Evolutionary conservation across 2,329 filamentous ascomycete species (phyloP).

Genomic region (Monosporascus ibericus): DNA sequence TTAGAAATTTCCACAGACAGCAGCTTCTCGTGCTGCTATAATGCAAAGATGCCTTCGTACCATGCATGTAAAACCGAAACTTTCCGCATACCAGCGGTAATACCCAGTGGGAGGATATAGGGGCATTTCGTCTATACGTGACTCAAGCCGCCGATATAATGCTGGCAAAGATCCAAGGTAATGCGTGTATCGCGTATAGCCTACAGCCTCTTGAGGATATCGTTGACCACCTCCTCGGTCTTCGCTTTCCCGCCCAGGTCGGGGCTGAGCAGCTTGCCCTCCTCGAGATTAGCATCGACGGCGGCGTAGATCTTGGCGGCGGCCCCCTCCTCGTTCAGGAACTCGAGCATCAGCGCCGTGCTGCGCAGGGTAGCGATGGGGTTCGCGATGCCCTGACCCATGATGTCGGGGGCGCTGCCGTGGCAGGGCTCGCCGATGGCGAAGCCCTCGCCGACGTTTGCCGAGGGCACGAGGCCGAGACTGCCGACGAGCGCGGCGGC

Average conservation of each 20-base stretch:
- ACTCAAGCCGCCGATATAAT: no score
- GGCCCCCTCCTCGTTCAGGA: constrained; percentile 78
- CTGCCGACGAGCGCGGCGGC: constrained; percentile 90
- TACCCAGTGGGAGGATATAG: no score
- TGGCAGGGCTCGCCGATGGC: constrained; percentile 98
- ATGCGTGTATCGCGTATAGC: no score
- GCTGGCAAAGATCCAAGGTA: no score
- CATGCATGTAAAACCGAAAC: no score
- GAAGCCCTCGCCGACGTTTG: constrained; percentile 90
- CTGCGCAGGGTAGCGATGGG: constrained; percentile 91
- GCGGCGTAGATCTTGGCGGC: constrained; percentile 87
- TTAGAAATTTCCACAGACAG: no score
- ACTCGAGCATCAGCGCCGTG: constrained; percentile 93
- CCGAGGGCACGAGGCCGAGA: constrained; percentile 85
- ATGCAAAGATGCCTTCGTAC: no score
- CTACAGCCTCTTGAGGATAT: constrained; percentile 79
- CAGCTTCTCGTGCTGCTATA: no score
- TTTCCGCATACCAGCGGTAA: no score
- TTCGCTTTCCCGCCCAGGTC: constrained; percentile 84
- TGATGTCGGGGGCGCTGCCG: constrained; percentile 90
- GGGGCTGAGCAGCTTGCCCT: constrained; percentile 75
- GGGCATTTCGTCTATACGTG: no score
- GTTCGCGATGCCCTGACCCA: constrained; percentile 88
- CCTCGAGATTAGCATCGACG: constrained; percentile 83
- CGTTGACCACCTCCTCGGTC: constrained; percentile 80